Base-by-base conservation (phyloP, 1,284 basidiomycete genomes). In the Termitomyces sp. region DNA sequence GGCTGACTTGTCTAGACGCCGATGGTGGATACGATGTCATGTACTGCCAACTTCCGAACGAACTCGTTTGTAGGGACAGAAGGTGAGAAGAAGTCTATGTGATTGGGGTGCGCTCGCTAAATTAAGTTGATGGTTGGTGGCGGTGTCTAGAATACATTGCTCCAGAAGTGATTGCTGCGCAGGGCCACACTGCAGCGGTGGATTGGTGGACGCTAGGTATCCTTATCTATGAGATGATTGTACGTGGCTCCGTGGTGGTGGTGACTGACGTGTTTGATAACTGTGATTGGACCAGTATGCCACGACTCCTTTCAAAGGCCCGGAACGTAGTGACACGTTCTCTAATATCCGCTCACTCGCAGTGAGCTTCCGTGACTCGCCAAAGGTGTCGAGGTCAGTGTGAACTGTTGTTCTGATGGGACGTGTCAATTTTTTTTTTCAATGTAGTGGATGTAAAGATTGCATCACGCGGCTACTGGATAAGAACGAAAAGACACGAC, bases 141-240 rank as follows among this genome's bases (percentile, higher is more conserved):
- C 57, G 57, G 62, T 62, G 55, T 62, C 58, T 62, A 94, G 95
- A 98, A 75, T 98, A 99, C 79, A 98, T 98, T 68, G 95, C 96
- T 41, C 96, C 96, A 58, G 96, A 98, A 76, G 97, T 99, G 57
- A 99, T 99, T 69, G 92, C 94, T 67, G 95, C 94, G 44, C 86
- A 92, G 69, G 97, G 97, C 13, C 97, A 99, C 73, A 98, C 96
- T 36, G 94, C 92, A 58, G 94, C 97, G 7, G 97, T 99, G 51
- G 97, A 99, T 73, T 99, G 96, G 96, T 98, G 94, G 97, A 99
- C 96, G 33, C 78, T 98, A 50, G 97, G 97, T 39, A 99, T 99
- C 65, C 82, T 99, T 65, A 94, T 99, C 65, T 98, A 96, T 76
- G 97, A 99, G 77, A 99, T 99, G 97, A 97, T 99, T 73, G 93